Conservation (phyloP, 1,284 basidiomycete genomes). For the Ustilago sp. region DNA sequence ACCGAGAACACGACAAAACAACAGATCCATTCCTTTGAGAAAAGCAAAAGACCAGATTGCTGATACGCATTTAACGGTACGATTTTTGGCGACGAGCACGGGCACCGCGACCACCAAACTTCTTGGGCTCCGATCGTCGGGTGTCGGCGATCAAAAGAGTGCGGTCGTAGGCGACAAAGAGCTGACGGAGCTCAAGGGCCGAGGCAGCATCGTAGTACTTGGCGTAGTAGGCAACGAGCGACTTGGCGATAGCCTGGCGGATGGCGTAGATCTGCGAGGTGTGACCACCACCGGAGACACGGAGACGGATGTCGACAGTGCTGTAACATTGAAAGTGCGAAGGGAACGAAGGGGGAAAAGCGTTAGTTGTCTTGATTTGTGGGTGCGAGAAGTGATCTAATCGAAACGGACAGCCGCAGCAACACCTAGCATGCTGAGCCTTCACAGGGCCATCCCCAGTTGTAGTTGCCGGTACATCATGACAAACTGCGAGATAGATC, state of each 20-base stretch:
- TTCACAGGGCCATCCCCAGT: too few species aligned
- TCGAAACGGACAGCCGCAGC: not conserved
- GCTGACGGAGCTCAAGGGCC: conserved; percentile 73
- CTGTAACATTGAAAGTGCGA: conserved; percentile 26
- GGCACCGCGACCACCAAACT: conserved; percentile 73
- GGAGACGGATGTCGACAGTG: conserved; percentile 90
- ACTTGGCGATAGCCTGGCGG: conserved; percentile 98
- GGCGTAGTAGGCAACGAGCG: conserved; percentile 94
- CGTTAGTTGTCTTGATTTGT: not conserved
- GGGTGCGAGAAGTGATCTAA: not conserved
- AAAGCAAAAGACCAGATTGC: not conserved
- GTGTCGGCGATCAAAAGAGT: conserved; percentile 97
- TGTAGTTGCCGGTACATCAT: too few species aligned
- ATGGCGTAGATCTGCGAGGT: conserved; percentile 99
- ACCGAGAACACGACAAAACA: conserved; percentile 28
- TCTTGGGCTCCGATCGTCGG: conserved; percentile 98
- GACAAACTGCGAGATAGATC: too few species aligned
- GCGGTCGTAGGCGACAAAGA: conserved; percentile 73
- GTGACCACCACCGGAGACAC: conserved; percentile 99
- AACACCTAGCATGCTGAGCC: not conserved
- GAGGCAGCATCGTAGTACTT: conserved; percentile 99
- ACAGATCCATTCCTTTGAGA: conserved; percentile 9
- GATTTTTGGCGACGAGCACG: conserved; percentile 70
- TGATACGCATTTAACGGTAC: conserved; percentile 46
- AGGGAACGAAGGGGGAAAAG: not conserved